Conservation (phyloP, 257 asterid species). For the Fraxinus cuspidata region DNA sequence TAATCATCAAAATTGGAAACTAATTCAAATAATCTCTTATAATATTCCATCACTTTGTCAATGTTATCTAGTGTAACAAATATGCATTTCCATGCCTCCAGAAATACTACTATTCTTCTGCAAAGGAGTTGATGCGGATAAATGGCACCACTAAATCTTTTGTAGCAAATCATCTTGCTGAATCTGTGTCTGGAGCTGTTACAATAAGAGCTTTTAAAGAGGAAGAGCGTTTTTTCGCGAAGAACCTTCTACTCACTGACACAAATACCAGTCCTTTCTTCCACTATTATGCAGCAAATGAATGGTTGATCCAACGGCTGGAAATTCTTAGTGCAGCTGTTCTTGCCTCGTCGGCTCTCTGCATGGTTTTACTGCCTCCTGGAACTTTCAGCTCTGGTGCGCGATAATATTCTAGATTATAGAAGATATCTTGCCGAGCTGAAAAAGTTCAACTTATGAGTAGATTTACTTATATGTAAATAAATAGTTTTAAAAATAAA, state of each 20-base stretch:
- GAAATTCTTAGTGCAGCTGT: slow-evolving; percentile 77
- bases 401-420: slow-evolving; percentile 6
- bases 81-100: slow-evolving; percentile 31
- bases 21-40: too few relatives aligned
- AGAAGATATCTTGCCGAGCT: not conserved
- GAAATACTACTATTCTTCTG: slow-evolving; percentile 84
- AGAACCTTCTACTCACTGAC: slow-evolving; percentile 78
- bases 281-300: slow-evolving; percentile 88
- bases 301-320: slow-evolving; percentile 89
- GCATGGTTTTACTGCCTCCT: slow-evolving; percentile 89
- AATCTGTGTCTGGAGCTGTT: slow-evolving; percentile 77
- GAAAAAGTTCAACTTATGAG: not conserved
- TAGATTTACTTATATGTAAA: not conserved
- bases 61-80: slow-evolving; percentile 19
- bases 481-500: not conserved
- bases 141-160: slow-evolving; percentile 94
- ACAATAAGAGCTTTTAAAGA: slow-evolving; percentile 86
- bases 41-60: too few relatives aligned
- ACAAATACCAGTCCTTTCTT: slow-evolving; percentile 83
- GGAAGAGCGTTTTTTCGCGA: slow-evolving; percentile 74
- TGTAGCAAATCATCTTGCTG: slow-evolving; percentile 91
- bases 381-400: slow-evolving; percentile 88
- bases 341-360: slow-evolving; percentile 86
- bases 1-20: too few relatives aligned
- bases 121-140: slow-evolving; percentile 88